phyloP scores from a whole-genome alignment of 2,329 filamentous ascomycete genomes.

The Albophoma yamanashiensis region DNA sequence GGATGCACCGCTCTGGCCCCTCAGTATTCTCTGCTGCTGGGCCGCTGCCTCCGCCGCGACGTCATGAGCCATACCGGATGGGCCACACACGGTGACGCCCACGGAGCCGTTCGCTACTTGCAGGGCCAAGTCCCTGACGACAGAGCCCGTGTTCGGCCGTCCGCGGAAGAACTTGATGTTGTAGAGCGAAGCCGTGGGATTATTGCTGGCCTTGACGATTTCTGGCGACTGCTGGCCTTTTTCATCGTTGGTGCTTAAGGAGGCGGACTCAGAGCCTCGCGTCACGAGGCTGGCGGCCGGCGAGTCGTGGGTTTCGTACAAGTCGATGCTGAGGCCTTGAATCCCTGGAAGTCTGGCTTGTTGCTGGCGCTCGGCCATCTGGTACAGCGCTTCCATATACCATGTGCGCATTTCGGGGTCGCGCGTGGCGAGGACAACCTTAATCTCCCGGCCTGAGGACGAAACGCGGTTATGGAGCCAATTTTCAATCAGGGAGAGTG shows the following conservation, averaged over 20 bases:
- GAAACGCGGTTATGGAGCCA: constrained; percentile 4
- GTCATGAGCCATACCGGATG: constrained; percentile 12
- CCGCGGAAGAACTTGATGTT: constrained; percentile 5
- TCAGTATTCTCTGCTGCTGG: constrained; percentile 9
- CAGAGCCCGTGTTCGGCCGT: constrained; percentile 7
- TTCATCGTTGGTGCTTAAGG: background rate
- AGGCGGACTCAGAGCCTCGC: background rate
- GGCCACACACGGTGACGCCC: constrained; percentile 13
- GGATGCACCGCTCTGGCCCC: constrained; percentile 1
- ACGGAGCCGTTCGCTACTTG: constrained; percentile 3
- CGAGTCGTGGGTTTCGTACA: constrained; percentile 2
- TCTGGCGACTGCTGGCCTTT: background rate
- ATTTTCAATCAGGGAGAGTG: constrained; percentile 35
- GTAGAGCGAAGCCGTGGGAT: constrained; percentile 1
- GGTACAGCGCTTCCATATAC: constrained; percentile 13
- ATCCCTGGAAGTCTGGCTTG: background rate
- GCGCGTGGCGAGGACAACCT: constrained; percentile 18
- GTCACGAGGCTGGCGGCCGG: background rate
- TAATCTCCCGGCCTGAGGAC: constrained; percentile 4
- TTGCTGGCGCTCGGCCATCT: constrained; percentile 3
- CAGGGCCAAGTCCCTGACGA: background rate
- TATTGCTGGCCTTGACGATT: background rate
- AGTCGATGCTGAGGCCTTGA: constrained; percentile 2
- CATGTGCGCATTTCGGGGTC: constrained; percentile 15
- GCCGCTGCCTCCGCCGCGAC: constrained; percentile 8